Evolutionary conservation across 2,329 filamentous ascomycete species (phyloP).

Genomic region (Arthrobotrys sphaeroides): DNA sequence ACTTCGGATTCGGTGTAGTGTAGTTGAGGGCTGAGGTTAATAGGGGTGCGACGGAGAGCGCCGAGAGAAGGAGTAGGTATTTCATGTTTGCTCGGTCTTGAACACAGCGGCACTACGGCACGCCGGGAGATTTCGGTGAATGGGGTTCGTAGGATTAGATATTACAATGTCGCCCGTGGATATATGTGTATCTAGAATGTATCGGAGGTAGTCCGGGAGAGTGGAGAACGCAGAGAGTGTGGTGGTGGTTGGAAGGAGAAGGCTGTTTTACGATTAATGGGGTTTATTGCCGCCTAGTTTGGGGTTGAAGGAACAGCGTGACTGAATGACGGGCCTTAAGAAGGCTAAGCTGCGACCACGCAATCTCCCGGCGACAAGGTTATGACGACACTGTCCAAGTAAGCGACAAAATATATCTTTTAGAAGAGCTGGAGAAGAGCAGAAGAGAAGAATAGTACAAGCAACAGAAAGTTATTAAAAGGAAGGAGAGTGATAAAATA

Average conservation of each 20-base stretch:
- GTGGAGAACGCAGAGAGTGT: background rate
- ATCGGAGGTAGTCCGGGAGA: conserved; percentile 22
- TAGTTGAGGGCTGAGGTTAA: conserved; percentile 64
- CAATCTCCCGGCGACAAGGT: conserved; percentile 49
- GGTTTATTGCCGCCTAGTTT: conserved; percentile 18
- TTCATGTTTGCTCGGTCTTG: conserved; percentile 63
- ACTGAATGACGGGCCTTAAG: conserved; percentile 4
- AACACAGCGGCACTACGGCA: conserved; percentile 56
- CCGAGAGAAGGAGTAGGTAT: conserved; percentile 66
- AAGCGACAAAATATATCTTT: background rate
- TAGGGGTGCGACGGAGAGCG: conserved; percentile 51
- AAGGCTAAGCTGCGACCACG: conserved; percentile 28
- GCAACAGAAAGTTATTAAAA: background rate
- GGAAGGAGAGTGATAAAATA: background rate
- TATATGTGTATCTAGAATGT: conserved; percentile 19
- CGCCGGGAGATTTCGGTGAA: conserved; percentile 5
- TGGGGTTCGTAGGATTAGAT: background rate
- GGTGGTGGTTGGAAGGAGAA: background rate
- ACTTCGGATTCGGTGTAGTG: conserved; percentile 70
- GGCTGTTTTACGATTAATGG: background rate
- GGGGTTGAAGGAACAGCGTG: conserved; percentile 15
- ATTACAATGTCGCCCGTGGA: background rate
- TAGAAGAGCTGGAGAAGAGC: background rate
- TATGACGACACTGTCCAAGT: conserved; percentile 39
- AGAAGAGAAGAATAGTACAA: background rate